These are phyloP conservation scores for Volvariella volvacea DNA, from an alignment of 1,284 basidiomycete genomes.

Conservation along the genomic window DNA sequence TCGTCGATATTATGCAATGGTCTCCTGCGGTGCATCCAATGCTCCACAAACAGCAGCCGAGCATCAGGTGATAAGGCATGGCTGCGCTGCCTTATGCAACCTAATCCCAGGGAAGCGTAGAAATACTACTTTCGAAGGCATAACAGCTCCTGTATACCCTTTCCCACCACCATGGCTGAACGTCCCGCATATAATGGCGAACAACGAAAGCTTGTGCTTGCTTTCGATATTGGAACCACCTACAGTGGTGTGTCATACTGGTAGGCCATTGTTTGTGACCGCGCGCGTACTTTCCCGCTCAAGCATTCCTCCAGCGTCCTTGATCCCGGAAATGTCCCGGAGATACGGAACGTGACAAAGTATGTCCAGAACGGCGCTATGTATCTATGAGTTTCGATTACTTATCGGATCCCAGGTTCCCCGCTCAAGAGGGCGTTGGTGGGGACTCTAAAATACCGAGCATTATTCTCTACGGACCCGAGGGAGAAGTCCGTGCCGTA, in stretches of 20 bases:
- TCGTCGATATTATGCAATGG: too few relatives aligned
- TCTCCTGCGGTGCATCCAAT: too few relatives aligned
- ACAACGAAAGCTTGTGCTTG: slow-evolving; percentile 6
- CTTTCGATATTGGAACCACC: slow-evolving; percentile 7
- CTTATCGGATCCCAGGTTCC: slow-evolving; percentile 7
- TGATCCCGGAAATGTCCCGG: slow-evolving; percentile 36
- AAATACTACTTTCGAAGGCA: too few relatives aligned
- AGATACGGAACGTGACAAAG: slow-evolving; percentile 23
- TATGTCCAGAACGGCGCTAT: slow-evolving; percentile 1
- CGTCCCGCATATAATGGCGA: slow-evolving; percentile 1
- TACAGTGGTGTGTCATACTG: slow-evolving; percentile 7
- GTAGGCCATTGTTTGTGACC: neutral
- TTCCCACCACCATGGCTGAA: too few relatives aligned
- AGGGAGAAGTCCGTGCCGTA: slow-evolving; percentile 14
- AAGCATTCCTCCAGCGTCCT: too few relatives aligned
- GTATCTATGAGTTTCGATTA: slow-evolving; percentile 3
- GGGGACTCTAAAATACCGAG: slow-evolving; percentile 15
- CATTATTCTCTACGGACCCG: slow-evolving; percentile 15
- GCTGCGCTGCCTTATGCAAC: too few relatives aligned
- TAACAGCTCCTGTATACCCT: too few relatives aligned
- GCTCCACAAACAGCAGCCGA: too few relatives aligned
- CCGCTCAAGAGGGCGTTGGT: slow-evolving; percentile 10
- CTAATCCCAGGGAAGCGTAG: too few relatives aligned
- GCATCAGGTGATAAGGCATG: too few relatives aligned
- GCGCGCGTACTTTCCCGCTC: too few relatives aligned